Conservation (phyloP, 108 stramenopile species). For the Cyclotella kingstonii region DNA sequence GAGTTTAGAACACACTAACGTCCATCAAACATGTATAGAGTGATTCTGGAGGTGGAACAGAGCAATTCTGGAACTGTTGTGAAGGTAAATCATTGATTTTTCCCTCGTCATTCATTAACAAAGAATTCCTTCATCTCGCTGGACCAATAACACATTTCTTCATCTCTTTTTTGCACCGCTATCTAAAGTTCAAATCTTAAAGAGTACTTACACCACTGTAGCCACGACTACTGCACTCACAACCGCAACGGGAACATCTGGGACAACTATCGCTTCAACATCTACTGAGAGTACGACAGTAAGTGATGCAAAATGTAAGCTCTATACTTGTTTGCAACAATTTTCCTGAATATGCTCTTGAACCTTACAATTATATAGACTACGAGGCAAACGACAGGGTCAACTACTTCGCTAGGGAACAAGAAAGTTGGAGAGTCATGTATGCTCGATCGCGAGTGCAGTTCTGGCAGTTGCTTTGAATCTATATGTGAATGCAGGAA, state of each 20-base stretch:
- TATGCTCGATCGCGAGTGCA: neutral
- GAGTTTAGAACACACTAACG: too few relatives aligned
- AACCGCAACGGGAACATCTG: too few relatives aligned
- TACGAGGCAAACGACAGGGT: neutral
- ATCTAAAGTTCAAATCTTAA: too few relatives aligned
- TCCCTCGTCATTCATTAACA: too few relatives aligned
- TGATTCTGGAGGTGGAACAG: slow-evolving; percentile 8
- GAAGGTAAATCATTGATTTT: neutral
- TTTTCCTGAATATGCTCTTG: too few relatives aligned
- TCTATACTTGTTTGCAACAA: too few relatives aligned
- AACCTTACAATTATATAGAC: too few relatives aligned
- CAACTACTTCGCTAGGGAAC: neutral
- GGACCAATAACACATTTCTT: neutral
- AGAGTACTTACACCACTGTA: too few relatives aligned
- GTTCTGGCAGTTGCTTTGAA: slow-evolving; percentile 11
- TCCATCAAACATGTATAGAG: neutral
- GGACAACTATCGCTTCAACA: neutral
- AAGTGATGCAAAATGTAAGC: too few relatives aligned
- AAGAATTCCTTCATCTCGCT: neutral
- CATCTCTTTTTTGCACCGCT: too few relatives aligned
- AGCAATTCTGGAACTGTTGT: slow-evolving; percentile 1
- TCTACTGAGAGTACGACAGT: neutral
- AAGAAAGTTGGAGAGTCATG: slow-evolving; percentile 5
- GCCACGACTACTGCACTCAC: too few relatives aligned
- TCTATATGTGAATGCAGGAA: slow-evolving; percentile 5